These are phyloP conservation scores for Porphyrellus cyaneotinctus DNA, from an alignment of 768 basidiomycete genomes.

Conservation along the genomic window DNA sequence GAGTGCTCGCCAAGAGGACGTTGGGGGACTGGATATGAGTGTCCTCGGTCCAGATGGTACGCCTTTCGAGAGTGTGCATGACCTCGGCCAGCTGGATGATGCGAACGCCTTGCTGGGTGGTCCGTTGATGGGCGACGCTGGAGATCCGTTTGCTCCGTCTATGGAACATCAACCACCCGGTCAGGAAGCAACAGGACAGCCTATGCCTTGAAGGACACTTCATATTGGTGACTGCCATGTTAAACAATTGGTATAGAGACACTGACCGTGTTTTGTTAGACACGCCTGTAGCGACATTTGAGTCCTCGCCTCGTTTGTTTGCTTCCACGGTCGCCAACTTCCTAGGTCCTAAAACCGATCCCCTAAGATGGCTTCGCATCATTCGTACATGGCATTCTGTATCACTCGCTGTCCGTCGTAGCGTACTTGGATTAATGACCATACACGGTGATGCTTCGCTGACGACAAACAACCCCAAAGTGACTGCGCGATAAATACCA, in stretches of 20 bases:
- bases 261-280: conserved; percentile 5
- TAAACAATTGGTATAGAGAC: background rate
- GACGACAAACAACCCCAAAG: conserved; percentile 24
- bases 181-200: conserved; percentile 12
- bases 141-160: conserved; percentile 53
- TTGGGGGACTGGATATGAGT: conserved; percentile 58
- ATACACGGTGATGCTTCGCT: background rate
- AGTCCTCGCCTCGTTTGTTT: background rate
- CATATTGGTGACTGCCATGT: conserved; percentile 8
- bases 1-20: conserved; percentile 28
- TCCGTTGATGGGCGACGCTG: conserved; percentile 53
- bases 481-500: conserved; percentile 13
- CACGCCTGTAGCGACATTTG: no score
- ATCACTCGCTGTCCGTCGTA: background rate
- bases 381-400: background rate
- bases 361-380: no score
- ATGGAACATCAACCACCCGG: conserved; percentile 19
- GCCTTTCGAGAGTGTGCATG: conserved; percentile 47
- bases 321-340: background rate
- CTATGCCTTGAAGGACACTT: background rate
- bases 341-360: no score
- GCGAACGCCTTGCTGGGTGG: conserved; percentile 56
- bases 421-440: conserved; percentile 1
- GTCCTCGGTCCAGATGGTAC: conserved; percentile 63
- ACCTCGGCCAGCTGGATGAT: conserved; percentile 53